phyloP scores from a whole-genome alignment of 1,284 basidiomycete genomes.

The Puccinia horiana region DNA sequence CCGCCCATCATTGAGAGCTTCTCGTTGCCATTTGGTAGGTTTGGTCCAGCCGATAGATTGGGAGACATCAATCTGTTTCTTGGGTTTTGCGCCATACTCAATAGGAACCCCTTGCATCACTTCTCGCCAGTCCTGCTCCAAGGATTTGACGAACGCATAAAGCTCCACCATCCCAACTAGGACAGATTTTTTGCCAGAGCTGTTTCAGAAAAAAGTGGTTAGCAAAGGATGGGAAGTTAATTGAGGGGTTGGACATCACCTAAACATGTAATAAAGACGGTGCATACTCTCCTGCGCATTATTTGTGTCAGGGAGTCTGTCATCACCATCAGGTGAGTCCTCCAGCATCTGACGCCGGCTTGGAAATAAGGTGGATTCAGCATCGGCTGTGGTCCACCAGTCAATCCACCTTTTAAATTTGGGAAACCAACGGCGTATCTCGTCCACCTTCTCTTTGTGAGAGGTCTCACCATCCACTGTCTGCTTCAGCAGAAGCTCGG shows the following conservation, averaged over 20 bases:
- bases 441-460: conserved; percentile 3
- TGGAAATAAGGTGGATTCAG: too few relatives aligned
- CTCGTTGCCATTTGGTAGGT: too few relatives aligned
- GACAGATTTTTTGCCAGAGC: not conserved
- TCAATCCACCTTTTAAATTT: not conserved
- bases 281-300: conserved; percentile 23
- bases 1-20: too few relatives aligned
- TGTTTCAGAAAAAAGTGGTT: not conserved
- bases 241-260: not conserved
- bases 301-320: not conserved
- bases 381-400: conserved; percentile 6
- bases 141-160: too few relatives aligned
- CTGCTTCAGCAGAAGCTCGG: not conserved
- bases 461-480: too few relatives aligned
- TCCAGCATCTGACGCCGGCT: not conserved
- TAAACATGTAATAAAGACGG: not conserved
- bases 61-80: too few relatives aligned
- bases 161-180: not conserved
- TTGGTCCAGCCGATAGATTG: too few relatives aligned
- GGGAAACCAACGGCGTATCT: not conserved
- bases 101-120: too few relatives aligned
- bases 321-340: not conserved
- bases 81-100: too few relatives aligned
- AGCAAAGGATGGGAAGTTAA: not conserved
- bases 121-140: too few relatives aligned